Evolutionary conservation across 2,329 filamentous ascomycete genomes (phyloP).

Genomic region (Fusarium globosum): DNA sequence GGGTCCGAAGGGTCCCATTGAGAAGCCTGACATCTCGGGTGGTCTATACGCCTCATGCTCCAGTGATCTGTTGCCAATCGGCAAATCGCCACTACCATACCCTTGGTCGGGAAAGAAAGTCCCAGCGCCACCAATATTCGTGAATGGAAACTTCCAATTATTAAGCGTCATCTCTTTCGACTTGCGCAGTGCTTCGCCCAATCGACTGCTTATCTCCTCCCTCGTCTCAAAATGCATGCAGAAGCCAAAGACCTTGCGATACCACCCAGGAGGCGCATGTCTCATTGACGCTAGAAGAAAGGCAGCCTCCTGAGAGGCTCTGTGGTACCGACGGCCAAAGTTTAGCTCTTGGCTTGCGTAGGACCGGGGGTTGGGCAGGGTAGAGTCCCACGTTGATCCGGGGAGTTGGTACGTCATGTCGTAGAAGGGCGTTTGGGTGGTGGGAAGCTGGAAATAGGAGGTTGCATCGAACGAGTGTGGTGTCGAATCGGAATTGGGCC

Average conservation of each 20-base stretch:
- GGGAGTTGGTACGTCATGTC: neutral
- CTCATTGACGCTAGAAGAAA: conserved; percentile 6
- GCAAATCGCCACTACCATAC: accelerated
- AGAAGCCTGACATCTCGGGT: conserved; percentile 8
- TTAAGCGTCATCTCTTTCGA: neutral
- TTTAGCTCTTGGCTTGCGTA: conserved; percentile 7
- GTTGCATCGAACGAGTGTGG: neutral
- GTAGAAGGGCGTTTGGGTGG: neutral
- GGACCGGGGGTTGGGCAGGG: neutral
- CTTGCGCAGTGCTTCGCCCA: neutral
- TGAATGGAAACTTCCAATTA: conserved; percentile 12
- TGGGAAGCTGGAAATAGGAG: neutral
- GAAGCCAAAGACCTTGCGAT: conserved; percentile 3
- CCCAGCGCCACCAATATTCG: conserved; percentile 1
- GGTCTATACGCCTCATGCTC: neutral
- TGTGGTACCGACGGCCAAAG: conserved; percentile 1
- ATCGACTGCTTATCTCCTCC: neutral
- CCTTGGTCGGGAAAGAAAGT: neutral
- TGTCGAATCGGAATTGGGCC: neutral
- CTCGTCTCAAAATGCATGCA: conserved; percentile 10
- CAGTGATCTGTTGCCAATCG: neutral
- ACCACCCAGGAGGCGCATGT: neutral
- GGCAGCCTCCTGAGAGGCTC: neutral
- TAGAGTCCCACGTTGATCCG: neutral
- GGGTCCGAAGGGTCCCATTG: neutral